Percentiles rank a stretch among this genome's conserved stretches.
Evolutionary conservation across 202 grass and related monocot genomes (phyloP).

Genomic region (Bolboschoenoplectus hybrid): DNA sequence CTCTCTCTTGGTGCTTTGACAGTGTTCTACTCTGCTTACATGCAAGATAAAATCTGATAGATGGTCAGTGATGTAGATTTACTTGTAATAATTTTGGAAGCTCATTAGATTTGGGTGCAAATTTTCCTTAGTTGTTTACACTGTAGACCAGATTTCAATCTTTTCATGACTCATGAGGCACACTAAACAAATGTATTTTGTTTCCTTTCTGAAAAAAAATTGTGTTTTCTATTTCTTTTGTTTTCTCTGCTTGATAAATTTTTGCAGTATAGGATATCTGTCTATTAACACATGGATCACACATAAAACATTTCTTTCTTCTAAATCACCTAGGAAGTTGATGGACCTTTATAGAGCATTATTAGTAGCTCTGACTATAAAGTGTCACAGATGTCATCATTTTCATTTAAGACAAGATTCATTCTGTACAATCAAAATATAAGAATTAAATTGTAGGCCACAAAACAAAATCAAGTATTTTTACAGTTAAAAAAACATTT

Average conservation of each 20-base stretch:
- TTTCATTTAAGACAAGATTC: neutral
- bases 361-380: neutral
- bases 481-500: neutral
- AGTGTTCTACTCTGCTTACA: conserved; percentile 69
- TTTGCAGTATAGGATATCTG: neutral
- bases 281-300: neutral
- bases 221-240: neutral
- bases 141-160: neutral
- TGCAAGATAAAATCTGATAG: conserved; percentile 65
- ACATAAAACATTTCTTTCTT: neutral
- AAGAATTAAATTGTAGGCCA: neutral
- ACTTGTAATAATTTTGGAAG: conserved; percentile 20
- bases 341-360: neutral
- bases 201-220: neutral
- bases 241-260: conserved; percentile 11
- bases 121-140: neutral
- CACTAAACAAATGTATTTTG: neutral
- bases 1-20: conserved; percentile 61
- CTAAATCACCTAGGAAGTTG: too few relatives aligned
- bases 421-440: conserved; percentile 11
- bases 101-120: neutral
- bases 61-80: conserved; percentile 30
- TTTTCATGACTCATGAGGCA: neutral
- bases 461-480: neutral
- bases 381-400: too few relatives aligned